These are phyloP conservation scores for Triticum turgidum DNA, from an alignment of 176 grass and related monocot genomes.

Conservation along the genomic window DNA sequence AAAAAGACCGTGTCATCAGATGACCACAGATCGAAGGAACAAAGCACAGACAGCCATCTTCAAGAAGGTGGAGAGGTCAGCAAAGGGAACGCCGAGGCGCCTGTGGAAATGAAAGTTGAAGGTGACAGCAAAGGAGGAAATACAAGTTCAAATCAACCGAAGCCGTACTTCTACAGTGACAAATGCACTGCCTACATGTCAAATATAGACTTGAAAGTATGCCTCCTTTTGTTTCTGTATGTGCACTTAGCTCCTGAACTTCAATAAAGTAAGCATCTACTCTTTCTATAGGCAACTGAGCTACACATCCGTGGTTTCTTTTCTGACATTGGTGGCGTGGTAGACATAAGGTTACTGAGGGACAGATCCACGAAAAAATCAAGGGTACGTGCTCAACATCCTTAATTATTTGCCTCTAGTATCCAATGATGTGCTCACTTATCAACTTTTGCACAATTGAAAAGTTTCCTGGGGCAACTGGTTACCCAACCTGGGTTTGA, in stretches of 20 bases:
- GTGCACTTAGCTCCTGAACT: constrained; percentile 14
- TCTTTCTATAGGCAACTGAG: constrained; percentile 69
- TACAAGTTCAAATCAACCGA: constrained; percentile 46
- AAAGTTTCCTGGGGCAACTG: too few species aligned
- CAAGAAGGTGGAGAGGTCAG: constrained; percentile 37
- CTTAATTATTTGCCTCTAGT: background rate
- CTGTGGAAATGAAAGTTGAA: constrained; percentile 10
- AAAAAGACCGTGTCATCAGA: constrained; percentile 31
- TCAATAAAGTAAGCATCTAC: constrained; percentile 24
- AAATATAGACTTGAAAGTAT: constrained; percentile 58
- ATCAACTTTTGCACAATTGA: too few species aligned
- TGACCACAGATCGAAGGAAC: constrained; percentile 36
- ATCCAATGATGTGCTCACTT: too few species aligned
- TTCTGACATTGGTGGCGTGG: constrained; percentile 64
- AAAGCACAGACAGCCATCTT: constrained; percentile 26
- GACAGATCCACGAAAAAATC: constrained; percentile 79
- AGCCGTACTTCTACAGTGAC: constrained; percentile 58
- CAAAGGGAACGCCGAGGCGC: constrained; percentile 23
- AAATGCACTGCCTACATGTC: constrained; percentile 85
- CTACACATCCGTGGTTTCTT: constrained; percentile 69
- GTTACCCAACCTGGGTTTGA: too few species aligned
- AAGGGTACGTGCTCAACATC: constrained; percentile 50
- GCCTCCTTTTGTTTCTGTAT: constrained; percentile 29
- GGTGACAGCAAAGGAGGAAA: constrained; percentile 25
- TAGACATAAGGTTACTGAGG: constrained; percentile 78